phyloP scores from a whole-genome alignment of 352 stramenopile species.

The Pythium scleroteichum region DNA sequence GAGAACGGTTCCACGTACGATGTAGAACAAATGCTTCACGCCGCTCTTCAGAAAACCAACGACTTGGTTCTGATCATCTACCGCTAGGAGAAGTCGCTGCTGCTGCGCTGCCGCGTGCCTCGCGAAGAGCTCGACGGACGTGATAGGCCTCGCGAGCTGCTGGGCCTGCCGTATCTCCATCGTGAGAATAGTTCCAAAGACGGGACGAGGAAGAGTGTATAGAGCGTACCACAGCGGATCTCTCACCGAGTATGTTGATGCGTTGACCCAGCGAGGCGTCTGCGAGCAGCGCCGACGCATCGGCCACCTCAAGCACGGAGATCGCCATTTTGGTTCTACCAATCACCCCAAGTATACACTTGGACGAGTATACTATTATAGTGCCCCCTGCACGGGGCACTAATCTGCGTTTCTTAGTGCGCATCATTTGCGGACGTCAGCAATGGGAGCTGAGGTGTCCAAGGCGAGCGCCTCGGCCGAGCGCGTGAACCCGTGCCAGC shows the following conservation, averaged over 20 bases:
- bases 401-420: background rate
- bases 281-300: conserved; percentile 28
- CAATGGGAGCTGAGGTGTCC: conserved; percentile 70
- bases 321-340: conserved; percentile 2
- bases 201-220: background rate
- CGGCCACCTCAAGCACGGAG: conserved; percentile 4
- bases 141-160: conserved; percentile 61
- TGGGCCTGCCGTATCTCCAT: conserved; percentile 43
- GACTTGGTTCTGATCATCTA: conserved; percentile 24
- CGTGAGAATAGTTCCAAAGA: background rate
- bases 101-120: conserved; percentile 29
- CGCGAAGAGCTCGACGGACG: conserved; percentile 44
- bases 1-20: conserved; percentile 35
- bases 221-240: conserved; percentile 43
- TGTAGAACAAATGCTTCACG: conserved; percentile 76
- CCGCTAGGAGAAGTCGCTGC: conserved; percentile 46
- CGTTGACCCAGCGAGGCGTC: conserved; percentile 25
- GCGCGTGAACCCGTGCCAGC: conserved; percentile 47
- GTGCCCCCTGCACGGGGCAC: background rate
- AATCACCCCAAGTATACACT: background rate
- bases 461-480: conserved; percentile 28
- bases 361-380: background rate
- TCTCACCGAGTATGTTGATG: conserved; percentile 46
- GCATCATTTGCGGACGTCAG: background rate
- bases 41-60: conserved; percentile 69